Base-by-base conservation (phyloP, 2,329 filamentous ascomycete genomes). In the Bisporella sp. region DNA sequence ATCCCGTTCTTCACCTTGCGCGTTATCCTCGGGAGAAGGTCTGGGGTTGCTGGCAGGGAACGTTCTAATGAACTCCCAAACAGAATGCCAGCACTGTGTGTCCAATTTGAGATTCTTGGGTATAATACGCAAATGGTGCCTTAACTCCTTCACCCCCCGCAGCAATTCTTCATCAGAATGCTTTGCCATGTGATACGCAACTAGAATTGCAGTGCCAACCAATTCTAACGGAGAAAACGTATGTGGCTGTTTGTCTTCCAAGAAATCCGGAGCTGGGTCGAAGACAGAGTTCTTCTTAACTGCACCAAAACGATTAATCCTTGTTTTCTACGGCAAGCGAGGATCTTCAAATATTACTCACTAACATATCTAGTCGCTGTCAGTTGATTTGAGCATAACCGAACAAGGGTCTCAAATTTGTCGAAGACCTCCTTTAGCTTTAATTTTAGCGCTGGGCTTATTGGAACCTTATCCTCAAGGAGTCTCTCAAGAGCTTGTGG, bases 141-240 rank as follows among this genome's bases (percentile, higher is more conserved):
- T 60, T 59, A 69, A 59, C 8, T 55, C 53, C 40, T 65, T 61
- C 30, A 68, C 61, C 33, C 68, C 66, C 6, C 59, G 61, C 6
- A 66, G 52, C 6, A 69, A 57, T 30, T 65, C 56, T 6, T 57
- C 41, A 30, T 64, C 55, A 11, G 56, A 61, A 29, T 64, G 56
- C 13, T 56, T 50, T 2, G 59, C 57, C 54, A 62, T 64, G 39
- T 67, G 58, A 9, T 57, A 57, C 6, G 62, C 57, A 9, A 68
- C 58, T 4, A 69, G 46, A 37, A 69, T 57, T 1, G 61, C 64
- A 4, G 64, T 59, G 5, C 60, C 61, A 31, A 68, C 55, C 12
- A 68, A 58, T 37, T 69, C 66, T 7, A 69, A 50, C 1, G 66
- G 66, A 3, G 63, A 64, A 52, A 67, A 69, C 9, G 63, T 68